Percentiles rank a stretch among this genome's conserved stretches.
Conservation (phyloP, 352 stramenopile species). For the Pythium biforme region DNA sequence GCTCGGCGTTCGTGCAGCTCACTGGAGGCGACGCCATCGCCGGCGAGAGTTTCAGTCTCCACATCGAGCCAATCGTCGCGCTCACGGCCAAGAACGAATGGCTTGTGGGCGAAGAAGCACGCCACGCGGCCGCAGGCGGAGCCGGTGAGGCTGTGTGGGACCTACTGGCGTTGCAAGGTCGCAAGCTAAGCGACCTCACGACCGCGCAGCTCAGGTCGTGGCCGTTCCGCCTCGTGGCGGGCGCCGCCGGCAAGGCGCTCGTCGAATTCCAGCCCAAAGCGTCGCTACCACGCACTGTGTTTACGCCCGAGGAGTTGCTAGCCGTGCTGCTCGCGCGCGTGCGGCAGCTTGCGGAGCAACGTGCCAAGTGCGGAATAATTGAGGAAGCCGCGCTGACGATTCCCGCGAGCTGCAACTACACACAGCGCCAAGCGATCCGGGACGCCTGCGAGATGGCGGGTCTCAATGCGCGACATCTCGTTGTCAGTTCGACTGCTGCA, state of each 20-base stretch:
- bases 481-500: constrained; percentile 40
- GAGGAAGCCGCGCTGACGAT: constrained; percentile 30
- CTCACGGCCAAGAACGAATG: constrained; percentile 12
- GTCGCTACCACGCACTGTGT: constrained; percentile 9
- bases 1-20: constrained; percentile 9
- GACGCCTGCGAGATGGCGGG: constrained; percentile 41
- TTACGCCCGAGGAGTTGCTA: constrained; percentile 42
- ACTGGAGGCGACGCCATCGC: neutral
- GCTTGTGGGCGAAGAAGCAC: constrained; percentile 17
- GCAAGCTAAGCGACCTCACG: constrained; percentile 19
- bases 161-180: constrained; percentile 18
- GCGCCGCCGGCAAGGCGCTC: constrained; percentile 32
- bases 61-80: constrained; percentile 17
- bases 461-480: constrained; percentile 25
- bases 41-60: neutral
- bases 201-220: constrained; percentile 20
- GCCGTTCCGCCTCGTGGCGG: constrained; percentile 34
- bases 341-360: constrained; percentile 34
- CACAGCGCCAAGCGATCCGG: constrained; percentile 39
- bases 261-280: constrained; percentile 25
- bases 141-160: constrained; percentile 20
- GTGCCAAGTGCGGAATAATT: constrained; percentile 12
- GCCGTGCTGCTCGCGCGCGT: constrained; percentile 40
- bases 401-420: constrained; percentile 42
- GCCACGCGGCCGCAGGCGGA: constrained; percentile 1